These are phyloP conservation scores for Paramecium sonneborni DNA, from an alignment of 73 alveolate genomes.

Conservation along the genomic window DNA sequence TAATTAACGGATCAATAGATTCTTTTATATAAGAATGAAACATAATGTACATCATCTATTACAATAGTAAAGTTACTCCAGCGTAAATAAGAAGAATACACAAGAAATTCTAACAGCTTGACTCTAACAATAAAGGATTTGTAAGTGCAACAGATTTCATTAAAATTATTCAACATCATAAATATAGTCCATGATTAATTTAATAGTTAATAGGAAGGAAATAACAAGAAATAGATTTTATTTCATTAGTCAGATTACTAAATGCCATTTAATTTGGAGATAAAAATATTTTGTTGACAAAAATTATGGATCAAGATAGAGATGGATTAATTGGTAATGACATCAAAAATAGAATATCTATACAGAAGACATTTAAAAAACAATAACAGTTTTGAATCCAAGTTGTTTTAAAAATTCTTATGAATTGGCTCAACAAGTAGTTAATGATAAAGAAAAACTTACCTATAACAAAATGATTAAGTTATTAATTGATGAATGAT, in stretches of 20 bases:
- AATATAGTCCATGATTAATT: neutral
- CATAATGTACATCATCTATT: neutral
- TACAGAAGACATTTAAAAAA: neutral
- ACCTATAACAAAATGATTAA: neutral
- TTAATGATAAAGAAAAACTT: neutral
- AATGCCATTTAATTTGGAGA: conserved; percentile 38
- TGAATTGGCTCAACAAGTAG: neutral
- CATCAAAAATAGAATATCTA: too few relatives aligned
- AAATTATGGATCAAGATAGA: neutral
- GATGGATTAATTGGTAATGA: conserved; percentile 27
- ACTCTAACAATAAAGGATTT: conserved; percentile 7
- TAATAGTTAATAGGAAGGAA: conserved; percentile 1
- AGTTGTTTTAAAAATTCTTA: conserved; percentile 12
- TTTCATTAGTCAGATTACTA: neutral
- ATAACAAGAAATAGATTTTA: conserved; percentile 23
- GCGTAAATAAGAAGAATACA: conserved; percentile 45
- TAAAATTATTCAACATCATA: conserved; percentile 4
- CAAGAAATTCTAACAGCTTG: neutral
- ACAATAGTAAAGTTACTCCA: neutral
- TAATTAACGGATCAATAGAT: conserved; percentile 41
- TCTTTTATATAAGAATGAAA: conserved; percentile 45
- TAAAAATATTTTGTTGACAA: neutral
- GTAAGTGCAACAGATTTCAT: neutral
- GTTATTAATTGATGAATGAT: conserved; percentile 11
- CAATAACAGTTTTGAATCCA: neutral